Percentiles rank a stretch among this genome's conserved stretches.
phyloP scores from a whole-genome alignment of 2,329 filamentous ascomycete genomes.

The Leptographium radiaticola region DNA sequence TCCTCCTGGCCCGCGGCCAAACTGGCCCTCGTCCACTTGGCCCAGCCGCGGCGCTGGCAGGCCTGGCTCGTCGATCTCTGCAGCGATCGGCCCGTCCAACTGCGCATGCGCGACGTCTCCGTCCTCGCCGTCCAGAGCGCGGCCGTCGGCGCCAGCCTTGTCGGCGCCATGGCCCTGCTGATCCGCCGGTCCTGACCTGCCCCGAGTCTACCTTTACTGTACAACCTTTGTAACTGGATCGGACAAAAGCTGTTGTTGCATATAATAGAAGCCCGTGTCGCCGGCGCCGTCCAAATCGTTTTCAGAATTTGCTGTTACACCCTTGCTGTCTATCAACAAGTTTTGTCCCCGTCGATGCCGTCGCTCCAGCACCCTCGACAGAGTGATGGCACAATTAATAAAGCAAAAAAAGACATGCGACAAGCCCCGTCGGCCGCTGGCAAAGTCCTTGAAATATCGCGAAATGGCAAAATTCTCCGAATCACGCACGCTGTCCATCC shows the following conservation, averaged over 20 bases:
- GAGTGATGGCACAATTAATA: not conserved
- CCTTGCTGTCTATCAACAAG: not conserved
- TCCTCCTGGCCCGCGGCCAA: conserved; percentile 27
- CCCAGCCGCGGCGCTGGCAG: conserved; percentile 32
- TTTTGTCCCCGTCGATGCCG: not conserved
- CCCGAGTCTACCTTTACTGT: conserved; percentile 16
- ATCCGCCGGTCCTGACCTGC: conserved; percentile 15
- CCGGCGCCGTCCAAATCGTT: not conserved
- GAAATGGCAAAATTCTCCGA: not conserved
- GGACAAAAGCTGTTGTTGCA: not conserved
- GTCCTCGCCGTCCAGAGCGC: conserved; percentile 56
- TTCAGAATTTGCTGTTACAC: not conserved
- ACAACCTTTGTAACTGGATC: not conserved
- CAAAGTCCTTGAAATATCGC: not conserved
- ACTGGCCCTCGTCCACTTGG: conserved; percentile 21
- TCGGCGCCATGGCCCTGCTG: conserved; percentile 2
- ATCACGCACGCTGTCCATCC: not conserved
- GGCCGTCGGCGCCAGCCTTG: conserved; percentile 41
- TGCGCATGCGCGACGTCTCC: conserved; percentile 59
- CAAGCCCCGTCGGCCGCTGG: not conserved
- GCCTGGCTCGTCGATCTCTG: conserved; percentile 42
- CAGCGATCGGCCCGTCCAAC: conserved; percentile 49
- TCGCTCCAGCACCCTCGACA: not conserved
- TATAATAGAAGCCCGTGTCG: not conserved
- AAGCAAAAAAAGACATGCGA: not conserved